Percentiles rank a stretch among this genome's conserved stretches.
phyloP scores from a whole-genome alignment of 768 basidiomycete genomes.

The Collybia sordida region DNA sequence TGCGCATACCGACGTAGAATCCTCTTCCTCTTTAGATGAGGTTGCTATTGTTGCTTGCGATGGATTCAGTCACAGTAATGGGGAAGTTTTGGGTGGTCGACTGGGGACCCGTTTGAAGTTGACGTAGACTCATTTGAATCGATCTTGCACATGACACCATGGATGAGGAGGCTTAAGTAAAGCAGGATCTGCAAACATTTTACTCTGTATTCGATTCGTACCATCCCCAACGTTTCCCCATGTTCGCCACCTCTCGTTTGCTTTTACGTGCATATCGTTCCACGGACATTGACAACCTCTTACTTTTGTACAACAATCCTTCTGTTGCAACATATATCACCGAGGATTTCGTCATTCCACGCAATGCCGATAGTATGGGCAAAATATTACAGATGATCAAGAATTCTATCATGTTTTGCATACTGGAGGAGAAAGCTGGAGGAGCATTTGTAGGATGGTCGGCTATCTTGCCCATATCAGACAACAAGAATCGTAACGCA shows the following conservation, averaged over 20 bases:
- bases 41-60: constrained; percentile 41
- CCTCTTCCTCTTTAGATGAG: constrained; percentile 24
- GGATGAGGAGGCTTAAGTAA: too few relatives aligned
- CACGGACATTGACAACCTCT: constrained; percentile 28
- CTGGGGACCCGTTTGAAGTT: constrained; percentile 27
- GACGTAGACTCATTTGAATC: too few relatives aligned
- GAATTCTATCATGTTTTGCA: constrained; percentile 13
- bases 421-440: constrained; percentile 10
- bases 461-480: constrained; percentile 5
- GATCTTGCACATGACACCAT: too few relatives aligned
- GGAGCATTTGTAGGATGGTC: constrained; percentile 11
- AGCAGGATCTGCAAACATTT: too few relatives aligned
- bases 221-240: background rate
- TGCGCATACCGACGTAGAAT: constrained; percentile 30
- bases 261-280: constrained; percentile 29
- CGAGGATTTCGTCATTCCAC: constrained; percentile 9
- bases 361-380: constrained; percentile 4
- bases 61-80: constrained; percentile 27
- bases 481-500: constrained; percentile 13
- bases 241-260: constrained; percentile 30
- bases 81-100: constrained; percentile 22
- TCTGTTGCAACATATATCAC: constrained; percentile 18
- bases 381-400: constrained; percentile 6
- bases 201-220: background rate
- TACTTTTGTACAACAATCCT: constrained; percentile 27